phyloP scores from a whole-genome alignment of 1,139 yeast species.

The Pichia sp. region DNA sequence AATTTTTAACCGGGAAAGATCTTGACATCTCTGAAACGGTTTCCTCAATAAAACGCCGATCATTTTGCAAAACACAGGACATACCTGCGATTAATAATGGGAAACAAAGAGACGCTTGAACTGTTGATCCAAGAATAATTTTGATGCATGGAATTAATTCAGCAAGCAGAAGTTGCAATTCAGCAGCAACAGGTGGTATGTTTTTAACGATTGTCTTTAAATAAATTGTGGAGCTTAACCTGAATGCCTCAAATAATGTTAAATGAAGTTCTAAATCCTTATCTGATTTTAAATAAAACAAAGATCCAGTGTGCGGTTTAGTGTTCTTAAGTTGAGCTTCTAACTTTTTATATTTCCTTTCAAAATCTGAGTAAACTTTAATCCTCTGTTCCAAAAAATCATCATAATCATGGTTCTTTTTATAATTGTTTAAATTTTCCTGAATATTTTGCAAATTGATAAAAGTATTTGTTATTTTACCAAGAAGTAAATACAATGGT shows the following conservation, averaged over 20 bases:
- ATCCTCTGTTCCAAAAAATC: constrained; percentile 2
- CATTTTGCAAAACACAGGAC: constrained; percentile 36
- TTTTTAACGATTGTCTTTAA: constrained; percentile 38
- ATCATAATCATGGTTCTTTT: not conserved
- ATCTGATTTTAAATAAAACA: constrained; percentile 33
- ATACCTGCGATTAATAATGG: constrained; percentile 46
- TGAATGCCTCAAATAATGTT: constrained; percentile 45
- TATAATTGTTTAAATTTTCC: not conserved
- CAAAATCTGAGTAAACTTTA: constrained; percentile 10
- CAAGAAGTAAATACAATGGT: constrained; percentile 35
- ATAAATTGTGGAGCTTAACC: constrained; percentile 39
- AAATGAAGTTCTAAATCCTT: constrained; percentile 42
- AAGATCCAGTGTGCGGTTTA: constrained; percentile 37
- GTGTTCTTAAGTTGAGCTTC: constrained; percentile 36
- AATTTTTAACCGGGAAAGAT: constrained; percentile 23
- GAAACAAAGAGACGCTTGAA: constrained; percentile 44
- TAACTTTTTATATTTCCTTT: constrained; percentile 18
- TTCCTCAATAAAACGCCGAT: constrained; percentile 33
- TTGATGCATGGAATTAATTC: constrained; percentile 29
- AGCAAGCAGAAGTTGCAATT: constrained; percentile 37
- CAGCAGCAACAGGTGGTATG: constrained; percentile 40
- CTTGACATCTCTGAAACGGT: constrained; percentile 31
- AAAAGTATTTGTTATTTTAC: constrained; percentile 35
- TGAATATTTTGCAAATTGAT: constrained; percentile 25
- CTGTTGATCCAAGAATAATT: constrained; percentile 40